Percentiles rank a stretch among this genome's conserved stretches.
phyloP scores from a whole-genome alignment of 805 yeast species.

The Metschnikowia lochheadii region DNA sequence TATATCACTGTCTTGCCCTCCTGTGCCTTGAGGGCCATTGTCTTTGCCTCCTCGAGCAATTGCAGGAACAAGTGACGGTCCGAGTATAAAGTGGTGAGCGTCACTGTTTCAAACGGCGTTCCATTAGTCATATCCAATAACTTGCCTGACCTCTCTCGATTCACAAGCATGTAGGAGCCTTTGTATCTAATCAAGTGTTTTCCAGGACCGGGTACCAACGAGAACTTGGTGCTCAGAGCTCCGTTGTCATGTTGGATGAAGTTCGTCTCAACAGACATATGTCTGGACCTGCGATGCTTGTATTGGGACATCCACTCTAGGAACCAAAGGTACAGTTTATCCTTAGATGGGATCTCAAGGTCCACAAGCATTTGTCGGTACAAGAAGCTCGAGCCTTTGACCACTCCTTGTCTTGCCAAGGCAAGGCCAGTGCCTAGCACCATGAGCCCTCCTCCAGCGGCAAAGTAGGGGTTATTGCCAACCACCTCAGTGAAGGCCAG shows the following conservation, averaged over 20 bases:
- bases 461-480: constrained; percentile 84
- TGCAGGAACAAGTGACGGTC: constrained; percentile 70
- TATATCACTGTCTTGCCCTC: constrained; percentile 93
- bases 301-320: constrained; percentile 92
- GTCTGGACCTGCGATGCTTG: constrained; percentile 72
- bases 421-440: constrained; percentile 88
- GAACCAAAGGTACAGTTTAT: constrained; percentile 92
- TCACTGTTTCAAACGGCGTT: constrained; percentile 94
- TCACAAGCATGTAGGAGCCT: constrained; percentile 84
- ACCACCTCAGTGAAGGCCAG: constrained; percentile 51
- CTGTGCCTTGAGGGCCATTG: constrained; percentile 70
- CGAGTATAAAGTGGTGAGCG: constrained; percentile 80
- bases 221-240: constrained; percentile 78
- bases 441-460: constrained; percentile 99
- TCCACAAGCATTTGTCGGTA: constrained; percentile 86
- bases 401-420: constrained; percentile 63
- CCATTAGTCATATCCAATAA: constrained; percentile 87
- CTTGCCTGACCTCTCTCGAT: constrained; percentile 86
- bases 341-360: constrained; percentile 88
- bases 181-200: constrained; percentile 80
- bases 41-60: constrained; percentile 78
- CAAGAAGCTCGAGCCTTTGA: constrained; percentile 58
- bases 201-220: constrained; percentile 96
- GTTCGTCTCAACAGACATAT: constrained; percentile 84
- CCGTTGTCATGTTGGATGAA: constrained; percentile 91